Evolutionary conservation across 2,329 filamentous ascomycete genomes (phyloP), one percentile per base, ranked within the genome.

Genomic region (Seiridium cupressi): DNA sequence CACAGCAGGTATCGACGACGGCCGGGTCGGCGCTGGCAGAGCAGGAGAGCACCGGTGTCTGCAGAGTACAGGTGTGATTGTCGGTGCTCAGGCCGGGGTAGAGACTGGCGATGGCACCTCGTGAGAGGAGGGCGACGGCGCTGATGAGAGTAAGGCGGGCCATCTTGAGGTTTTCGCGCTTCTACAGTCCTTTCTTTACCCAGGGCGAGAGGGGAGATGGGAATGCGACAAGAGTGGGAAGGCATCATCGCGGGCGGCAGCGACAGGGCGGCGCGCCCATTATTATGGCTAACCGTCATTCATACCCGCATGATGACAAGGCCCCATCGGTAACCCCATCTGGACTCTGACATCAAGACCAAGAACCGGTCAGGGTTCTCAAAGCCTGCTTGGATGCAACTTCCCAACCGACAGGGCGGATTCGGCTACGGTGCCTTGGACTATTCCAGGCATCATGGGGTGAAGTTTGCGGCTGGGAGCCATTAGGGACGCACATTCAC

Each of bases 1-100:
- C 79, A 66, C 87, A 89, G 78, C 87, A 89, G 1, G 82, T 82
- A 67, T 89, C 86, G 40, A 84, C 81, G 57, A 76, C 69, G 40
- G 66, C 72, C 1, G 76, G 77, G 32, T 73, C 71, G 5, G 80
- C 82, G 1, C 72, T 68, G 26, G 72, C 65, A 1, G 81, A 83
- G 72, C 83, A 85, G 1, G 83, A 86, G 38, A 82, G 73, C 11
- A 74, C 64, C 1, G 71, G 69, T 31, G 68, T 60, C 49, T 78
- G 73, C 13, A 86, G 71, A 13, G 77, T 74, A 66, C 85, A 87
- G 9, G 82, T 85, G 69, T 87, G 84, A 70, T 87, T 87, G 48
- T 77, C 68, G 18, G 76, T 74, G 63, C 76, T 82, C 63, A 83
- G 74, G 58, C 77, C 74, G 57, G 73, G 73, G 63, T 79, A 79